Percentiles rank a stretch among this genome's conserved stretches.
phyloP scores from a whole-genome alignment of 1,284 basidiomycete genomes.

The Cronartium quercuum region DNA sequence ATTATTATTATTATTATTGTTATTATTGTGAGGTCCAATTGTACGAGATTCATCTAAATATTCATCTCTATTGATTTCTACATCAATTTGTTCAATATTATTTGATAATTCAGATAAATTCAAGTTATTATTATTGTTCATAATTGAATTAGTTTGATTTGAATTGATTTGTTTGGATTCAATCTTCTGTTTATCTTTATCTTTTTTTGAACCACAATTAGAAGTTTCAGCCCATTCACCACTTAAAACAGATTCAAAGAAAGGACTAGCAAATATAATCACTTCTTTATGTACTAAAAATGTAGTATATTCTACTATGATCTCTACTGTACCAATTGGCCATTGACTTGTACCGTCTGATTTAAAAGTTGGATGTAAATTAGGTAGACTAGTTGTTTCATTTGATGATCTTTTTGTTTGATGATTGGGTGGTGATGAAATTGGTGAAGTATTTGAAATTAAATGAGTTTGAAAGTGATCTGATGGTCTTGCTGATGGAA shows the following conservation, averaged over 20 bases:
- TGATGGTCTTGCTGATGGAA: not conserved
- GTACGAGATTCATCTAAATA: too few relatives aligned
- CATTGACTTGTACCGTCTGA: slow-evolving; percentile 3
- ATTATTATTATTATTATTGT: too few relatives aligned
- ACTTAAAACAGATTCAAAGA: slow-evolving; percentile 74
- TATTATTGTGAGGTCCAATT: too few relatives aligned
- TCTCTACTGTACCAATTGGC: slow-evolving; percentile 27
- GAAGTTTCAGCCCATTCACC: slow-evolving; percentile 52
- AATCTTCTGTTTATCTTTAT: too few relatives aligned
- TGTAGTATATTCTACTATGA: slow-evolving; percentile 22
- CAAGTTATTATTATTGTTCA: too few relatives aligned
- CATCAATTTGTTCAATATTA: too few relatives aligned
- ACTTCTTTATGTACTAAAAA: slow-evolving; percentile 63
- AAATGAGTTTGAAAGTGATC: not conserved
- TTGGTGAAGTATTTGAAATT: not conserved
- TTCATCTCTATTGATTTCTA: too few relatives aligned
- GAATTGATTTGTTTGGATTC: too few relatives aligned
- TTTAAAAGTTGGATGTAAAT: slow-evolving; percentile 23
- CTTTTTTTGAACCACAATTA: too few relatives aligned
- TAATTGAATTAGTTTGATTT: too few relatives aligned
- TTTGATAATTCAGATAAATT: too few relatives aligned
- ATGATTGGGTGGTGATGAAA: not conserved
- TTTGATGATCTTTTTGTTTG: not conserved
- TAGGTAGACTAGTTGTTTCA: not conserved
- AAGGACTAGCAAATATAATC: slow-evolving; percentile 72